These are phyloP conservation scores for Epithele typhae DNA, from an alignment of 768 basidiomycete genomes.

Conservation along the genomic window DNA sequence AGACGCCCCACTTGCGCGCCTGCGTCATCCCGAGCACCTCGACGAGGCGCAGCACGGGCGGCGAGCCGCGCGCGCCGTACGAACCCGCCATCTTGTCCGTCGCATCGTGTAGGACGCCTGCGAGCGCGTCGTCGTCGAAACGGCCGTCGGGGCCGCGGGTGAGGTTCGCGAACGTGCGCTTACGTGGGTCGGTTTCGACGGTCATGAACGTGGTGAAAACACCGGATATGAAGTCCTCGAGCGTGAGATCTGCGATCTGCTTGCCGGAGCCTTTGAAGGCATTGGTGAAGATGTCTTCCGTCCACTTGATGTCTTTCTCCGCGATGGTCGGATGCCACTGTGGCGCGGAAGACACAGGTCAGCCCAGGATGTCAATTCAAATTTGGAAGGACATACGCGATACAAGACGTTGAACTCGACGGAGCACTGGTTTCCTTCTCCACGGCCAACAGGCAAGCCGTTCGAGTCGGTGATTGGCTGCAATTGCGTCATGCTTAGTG, in stretches of 20 bases:
- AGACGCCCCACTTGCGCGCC: slow-evolving; percentile 47
- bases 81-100: slow-evolving; percentile 43
- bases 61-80: slow-evolving; percentile 45
- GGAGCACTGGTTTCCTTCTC: slow-evolving; percentile 72
- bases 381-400: slow-evolving; percentile 23
- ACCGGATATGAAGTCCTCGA: slow-evolving; percentile 19
- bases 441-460: slow-evolving; percentile 27
- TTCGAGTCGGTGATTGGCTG: slow-evolving; percentile 18
- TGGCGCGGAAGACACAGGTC: not conserved
- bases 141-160: slow-evolving; percentile 30
- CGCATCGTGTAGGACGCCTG: slow-evolving; percentile 40
- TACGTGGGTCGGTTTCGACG: slow-evolving; percentile 20
- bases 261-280: slow-evolving; percentile 22
- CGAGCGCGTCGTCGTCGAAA: slow-evolving; percentile 50
- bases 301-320: slow-evolving; percentile 27
- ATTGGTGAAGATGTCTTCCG: slow-evolving; percentile 25
- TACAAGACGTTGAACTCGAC: slow-evolving; percentile 67
- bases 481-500: not conserved
- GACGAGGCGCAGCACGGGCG: slow-evolving; percentile 41
- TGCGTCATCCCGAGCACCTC: slow-evolving; percentile 57
- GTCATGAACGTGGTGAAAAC: slow-evolving; percentile 13
- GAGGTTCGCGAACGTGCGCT: slow-evolving; percentile 29
- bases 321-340: slow-evolving; percentile 34
- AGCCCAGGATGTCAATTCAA: too few species aligned
- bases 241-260: slow-evolving; percentile 19